Conservation (phyloP, 352 stramenopile genomes). For the Globisporangium paroecandrum region DNA sequence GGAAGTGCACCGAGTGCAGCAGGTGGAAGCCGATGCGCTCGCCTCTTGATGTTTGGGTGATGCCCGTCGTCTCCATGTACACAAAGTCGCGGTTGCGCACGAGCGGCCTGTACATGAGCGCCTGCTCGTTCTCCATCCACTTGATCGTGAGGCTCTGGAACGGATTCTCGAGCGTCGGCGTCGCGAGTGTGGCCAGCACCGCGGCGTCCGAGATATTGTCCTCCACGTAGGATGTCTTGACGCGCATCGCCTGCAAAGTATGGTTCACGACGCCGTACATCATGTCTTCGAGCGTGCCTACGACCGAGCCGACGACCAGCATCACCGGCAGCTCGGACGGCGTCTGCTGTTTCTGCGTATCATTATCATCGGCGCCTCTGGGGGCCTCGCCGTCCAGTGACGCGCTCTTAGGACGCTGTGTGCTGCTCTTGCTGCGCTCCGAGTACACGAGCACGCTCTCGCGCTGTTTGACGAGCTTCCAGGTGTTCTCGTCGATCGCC, state of each 20-base stretch:
- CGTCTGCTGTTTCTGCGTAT: not conserved
- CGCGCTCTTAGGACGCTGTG: not conserved
- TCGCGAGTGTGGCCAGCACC: constrained; percentile 6
- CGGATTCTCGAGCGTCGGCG: constrained; percentile 11
- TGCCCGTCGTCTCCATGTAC: constrained; percentile 18
- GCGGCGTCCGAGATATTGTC: constrained; percentile 23
- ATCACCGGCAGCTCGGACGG: constrained; percentile 7
- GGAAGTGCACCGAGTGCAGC: constrained; percentile 19
- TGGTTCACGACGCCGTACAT: constrained; percentile 27
- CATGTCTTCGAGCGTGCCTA: constrained; percentile 21
- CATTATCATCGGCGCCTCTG: not conserved
- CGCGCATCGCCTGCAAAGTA: constrained; percentile 18
- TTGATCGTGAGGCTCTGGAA: constrained; percentile 19
- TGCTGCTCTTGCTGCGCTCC: constrained; percentile 27
- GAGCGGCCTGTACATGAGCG: not conserved
- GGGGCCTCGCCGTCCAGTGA: not conserved
- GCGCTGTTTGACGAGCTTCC: constrained; percentile 34
- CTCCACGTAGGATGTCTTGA: constrained; percentile 22
- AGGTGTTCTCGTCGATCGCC: constrained; percentile 25
- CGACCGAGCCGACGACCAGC: constrained; percentile 15
- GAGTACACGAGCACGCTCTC: constrained; percentile 36
- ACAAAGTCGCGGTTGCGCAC: constrained; percentile 19
- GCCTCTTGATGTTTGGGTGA: constrained; percentile 4
- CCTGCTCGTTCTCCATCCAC: constrained; percentile 14
- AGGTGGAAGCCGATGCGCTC: constrained; percentile 17